These are phyloP conservation scores for Exidia glandulosa DNA, from an alignment of 768 basidiomycete species.

Conservation along the genomic window DNA sequence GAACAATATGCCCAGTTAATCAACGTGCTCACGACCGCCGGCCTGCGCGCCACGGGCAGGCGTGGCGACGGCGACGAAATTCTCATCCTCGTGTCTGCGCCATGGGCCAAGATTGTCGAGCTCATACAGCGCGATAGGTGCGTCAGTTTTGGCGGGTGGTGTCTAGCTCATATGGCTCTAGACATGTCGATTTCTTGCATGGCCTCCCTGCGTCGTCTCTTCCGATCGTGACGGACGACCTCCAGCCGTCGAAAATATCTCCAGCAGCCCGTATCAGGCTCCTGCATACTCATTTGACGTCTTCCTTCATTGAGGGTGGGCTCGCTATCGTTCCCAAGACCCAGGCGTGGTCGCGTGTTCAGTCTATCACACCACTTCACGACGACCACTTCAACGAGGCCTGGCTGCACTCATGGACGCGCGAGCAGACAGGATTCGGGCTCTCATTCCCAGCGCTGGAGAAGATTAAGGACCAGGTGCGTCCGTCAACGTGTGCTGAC, in stretches of 20 bases:
- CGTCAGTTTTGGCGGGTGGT: constrained; percentile 14
- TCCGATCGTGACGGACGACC: constrained; percentile 29
- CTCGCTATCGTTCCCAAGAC: constrained; percentile 69
- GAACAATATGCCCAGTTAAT: constrained; percentile 59
- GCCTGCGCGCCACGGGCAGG: constrained; percentile 61
- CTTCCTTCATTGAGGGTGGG: constrained; percentile 64
- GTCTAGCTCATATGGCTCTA: constrained; percentile 16
- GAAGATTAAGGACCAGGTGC: constrained; percentile 60
- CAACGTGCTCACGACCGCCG: constrained; percentile 46
- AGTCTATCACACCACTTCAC: constrained; percentile 75
- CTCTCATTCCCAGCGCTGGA: constrained; percentile 42
- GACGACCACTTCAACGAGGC: constrained; percentile 67
- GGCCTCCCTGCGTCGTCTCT: constrained; percentile 51
- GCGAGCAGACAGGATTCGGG: constrained; percentile 43
- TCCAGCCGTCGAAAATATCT: constrained; percentile 32
- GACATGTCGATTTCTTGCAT: constrained; percentile 66
- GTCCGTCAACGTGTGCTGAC: constrained; percentile 9
- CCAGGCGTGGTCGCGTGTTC: constrained; percentile 67
- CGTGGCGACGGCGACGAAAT: constrained; percentile 67
- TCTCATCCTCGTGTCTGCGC: constrained; percentile 65
- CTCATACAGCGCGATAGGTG: constrained; percentile 69
- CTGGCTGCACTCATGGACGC: constrained; percentile 73
- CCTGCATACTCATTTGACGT: constrained; percentile 59
- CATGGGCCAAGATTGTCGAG: constrained; percentile 44
- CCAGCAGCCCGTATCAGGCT: constrained; percentile 77